Conservation (phyloP, 805 yeast genomes). For the Peterozyma toletana region DNA sequence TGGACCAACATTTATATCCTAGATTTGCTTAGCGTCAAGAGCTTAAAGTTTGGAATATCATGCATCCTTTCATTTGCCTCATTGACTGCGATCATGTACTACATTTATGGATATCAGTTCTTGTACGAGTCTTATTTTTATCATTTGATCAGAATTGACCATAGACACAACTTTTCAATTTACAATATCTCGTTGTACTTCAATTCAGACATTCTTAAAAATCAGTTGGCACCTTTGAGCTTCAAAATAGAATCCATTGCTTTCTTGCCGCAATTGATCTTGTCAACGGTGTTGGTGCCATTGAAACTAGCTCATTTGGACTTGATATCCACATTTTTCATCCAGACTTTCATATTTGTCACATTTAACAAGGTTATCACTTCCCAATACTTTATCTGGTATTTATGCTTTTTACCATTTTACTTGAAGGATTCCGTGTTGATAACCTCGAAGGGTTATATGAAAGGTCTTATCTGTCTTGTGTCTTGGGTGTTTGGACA, state of each 20-base stretch:
- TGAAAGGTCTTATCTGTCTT: constrained; percentile 34
- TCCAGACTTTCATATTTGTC: constrained; percentile 76
- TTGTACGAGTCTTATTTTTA: constrained; percentile 73
- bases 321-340: constrained; percentile 49
- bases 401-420: constrained; percentile 75
- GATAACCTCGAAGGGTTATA: constrained; percentile 13
- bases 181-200: constrained; percentile 72
- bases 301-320: constrained; percentile 32
- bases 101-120: constrained; percentile 66
- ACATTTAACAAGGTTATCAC: constrained; percentile 80
- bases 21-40: constrained; percentile 31
- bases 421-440: constrained; percentile 43
- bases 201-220: constrained; percentile 32
- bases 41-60: constrained; percentile 34
- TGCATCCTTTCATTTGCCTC: constrained; percentile 34
- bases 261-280: constrained; percentile 71
- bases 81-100: constrained; percentile 56
- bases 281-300: constrained; percentile 59
- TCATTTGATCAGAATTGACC: constrained; percentile 80
- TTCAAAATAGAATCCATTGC: constrained; percentile 41
- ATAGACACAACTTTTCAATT: constrained; percentile 89
- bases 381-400: constrained; percentile 96
- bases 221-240: background rate
- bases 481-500: constrained; percentile 65
- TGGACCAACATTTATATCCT: constrained; percentile 10